These are phyloP conservation scores for Trichophyton simii DNA, from an alignment of 2,329 filamentous ascomycete genomes.

Conservation along the genomic window DNA sequence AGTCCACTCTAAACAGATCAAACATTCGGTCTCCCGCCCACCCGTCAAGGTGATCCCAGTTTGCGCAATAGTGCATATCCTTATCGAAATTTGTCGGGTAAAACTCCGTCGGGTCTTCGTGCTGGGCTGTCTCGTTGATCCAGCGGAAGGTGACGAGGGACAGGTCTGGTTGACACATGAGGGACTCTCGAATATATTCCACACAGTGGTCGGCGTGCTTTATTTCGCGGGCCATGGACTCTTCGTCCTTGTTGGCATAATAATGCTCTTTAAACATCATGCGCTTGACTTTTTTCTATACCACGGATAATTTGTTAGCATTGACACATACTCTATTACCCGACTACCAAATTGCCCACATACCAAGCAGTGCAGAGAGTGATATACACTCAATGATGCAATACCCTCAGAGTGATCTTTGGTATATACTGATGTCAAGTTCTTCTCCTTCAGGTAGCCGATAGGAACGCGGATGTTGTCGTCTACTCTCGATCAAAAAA, in stretches of 20 bases:
- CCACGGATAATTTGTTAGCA: not conserved
- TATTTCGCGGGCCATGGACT: not conserved
- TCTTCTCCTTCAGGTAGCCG: not conserved
- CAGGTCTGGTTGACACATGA: not conserved
- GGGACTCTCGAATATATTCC: not conserved
- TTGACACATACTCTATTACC: not conserved
- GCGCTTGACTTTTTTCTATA: not conserved
- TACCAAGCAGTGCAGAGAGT: not conserved
- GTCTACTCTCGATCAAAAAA: not conserved
- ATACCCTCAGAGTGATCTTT: not conserved
- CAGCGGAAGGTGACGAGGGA: not conserved
- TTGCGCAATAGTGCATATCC: not conserved
- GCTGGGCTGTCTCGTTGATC: not conserved
- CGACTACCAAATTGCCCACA: not conserved
- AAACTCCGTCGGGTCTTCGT: not conserved
- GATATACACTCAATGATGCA: not conserved
- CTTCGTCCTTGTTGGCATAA: not conserved
- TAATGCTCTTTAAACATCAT: conserved; percentile 1
- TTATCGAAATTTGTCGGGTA: not conserved
- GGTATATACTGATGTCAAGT: not conserved
- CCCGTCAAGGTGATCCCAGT: not conserved
- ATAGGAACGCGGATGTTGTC: not conserved
- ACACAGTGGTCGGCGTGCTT: conserved; percentile 1
- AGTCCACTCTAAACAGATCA: not conserved
- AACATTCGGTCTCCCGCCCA: not conserved